Evolutionary conservation across 352 stramenopile species (phyloP).

Genomic region (Phytophthora ohioensis): DNA sequence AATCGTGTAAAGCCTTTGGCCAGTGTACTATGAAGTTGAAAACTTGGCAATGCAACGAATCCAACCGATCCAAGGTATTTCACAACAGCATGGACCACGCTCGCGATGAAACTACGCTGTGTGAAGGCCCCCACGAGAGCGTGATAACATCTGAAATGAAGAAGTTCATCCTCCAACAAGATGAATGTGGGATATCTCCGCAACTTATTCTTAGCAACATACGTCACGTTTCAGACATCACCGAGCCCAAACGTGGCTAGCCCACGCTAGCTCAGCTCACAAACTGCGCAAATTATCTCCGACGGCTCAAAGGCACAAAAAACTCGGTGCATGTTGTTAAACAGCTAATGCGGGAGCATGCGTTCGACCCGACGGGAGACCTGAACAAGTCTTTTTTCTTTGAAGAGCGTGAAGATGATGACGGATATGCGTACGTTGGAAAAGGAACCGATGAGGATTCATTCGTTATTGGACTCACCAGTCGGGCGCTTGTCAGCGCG

Average conservation of each 20-base stretch:
- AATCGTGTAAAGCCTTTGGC: background rate
- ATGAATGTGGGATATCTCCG: slow-evolving; percentile 5
- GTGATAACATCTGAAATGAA: slow-evolving; percentile 14
- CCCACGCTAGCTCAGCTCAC: slow-evolving; percentile 1
- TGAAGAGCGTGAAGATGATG: background rate
- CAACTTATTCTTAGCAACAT: slow-evolving; percentile 11
- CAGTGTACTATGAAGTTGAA: background rate
- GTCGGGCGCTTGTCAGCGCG: background rate
- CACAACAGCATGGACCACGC: background rate
- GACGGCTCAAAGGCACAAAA: slow-evolving; percentile 2
- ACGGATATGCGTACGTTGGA: slow-evolving; percentile 2
- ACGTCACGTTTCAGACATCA: background rate
- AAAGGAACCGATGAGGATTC: slow-evolving; percentile 11
- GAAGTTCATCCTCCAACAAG: slow-evolving; percentile 17
- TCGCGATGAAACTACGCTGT: background rate
- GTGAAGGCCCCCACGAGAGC: background rate
- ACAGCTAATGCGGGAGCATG: background rate
- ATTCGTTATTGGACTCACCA: slow-evolving; percentile 6
- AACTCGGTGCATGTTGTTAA: background rate
- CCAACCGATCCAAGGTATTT: background rate
- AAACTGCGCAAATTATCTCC: slow-evolving; percentile 6
- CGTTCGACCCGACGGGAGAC: slow-evolving; percentile 9
- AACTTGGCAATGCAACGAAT: background rate
- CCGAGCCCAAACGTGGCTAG: background rate
- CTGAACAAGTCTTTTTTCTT: slow-evolving; percentile 7